phyloP scores from a whole-genome alignment of 169 alveolate species.

The Plasmodium knowlesi region DNA sequence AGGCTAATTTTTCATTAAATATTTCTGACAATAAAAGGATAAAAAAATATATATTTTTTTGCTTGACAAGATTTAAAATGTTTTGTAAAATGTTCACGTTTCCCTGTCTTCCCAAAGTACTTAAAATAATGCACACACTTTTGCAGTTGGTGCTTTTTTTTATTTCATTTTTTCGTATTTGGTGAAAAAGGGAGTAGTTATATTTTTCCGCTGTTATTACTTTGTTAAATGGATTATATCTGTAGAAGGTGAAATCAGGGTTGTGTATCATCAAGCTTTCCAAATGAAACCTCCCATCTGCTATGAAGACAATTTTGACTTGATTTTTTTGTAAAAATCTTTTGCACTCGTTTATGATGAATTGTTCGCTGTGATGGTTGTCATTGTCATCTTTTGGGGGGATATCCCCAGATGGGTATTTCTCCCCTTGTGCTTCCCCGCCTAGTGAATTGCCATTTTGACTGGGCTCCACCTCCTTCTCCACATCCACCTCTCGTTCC shows the following conservation, averaged over 20 bases:
- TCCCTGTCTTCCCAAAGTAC: slow-evolving; percentile 90
- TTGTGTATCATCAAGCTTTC: slow-evolving; percentile 99
- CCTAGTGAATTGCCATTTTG: not conserved
- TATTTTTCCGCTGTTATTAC: slow-evolving; percentile 87
- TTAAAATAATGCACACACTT: slow-evolving; percentile 82
- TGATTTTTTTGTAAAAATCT: slow-evolving; percentile 46
- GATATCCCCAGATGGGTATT: not conserved
- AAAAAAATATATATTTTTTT: slow-evolving; percentile 49
- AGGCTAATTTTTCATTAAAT: slow-evolving; percentile 78
- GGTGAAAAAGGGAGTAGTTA: slow-evolving; percentile 89
- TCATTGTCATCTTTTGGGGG: not conserved
- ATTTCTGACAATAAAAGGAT: slow-evolving; percentile 82
- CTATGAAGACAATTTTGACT: slow-evolving; percentile 90
- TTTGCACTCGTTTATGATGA: slow-evolving; percentile 79
- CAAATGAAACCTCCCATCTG: slow-evolving; percentile 99
- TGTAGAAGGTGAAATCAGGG: slow-evolving; percentile 91
- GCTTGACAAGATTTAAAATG: slow-evolving; percentile 68
- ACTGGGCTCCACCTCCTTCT: not conserved
- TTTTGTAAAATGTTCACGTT: slow-evolving; percentile 80
- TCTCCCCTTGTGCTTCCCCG: not conserved
- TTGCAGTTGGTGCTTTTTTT: slow-evolving; percentile 75
- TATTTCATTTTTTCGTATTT: slow-evolving; percentile 89
- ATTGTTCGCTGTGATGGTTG: not conserved
- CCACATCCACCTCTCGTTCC: not conserved
- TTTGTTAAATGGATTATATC: slow-evolving; percentile 96